Percentiles rank a stretch among this genome's conserved stretches.
Conservation (phyloP, 495 filamentous ascomycete species). For the Chaetomium tenue region DNA sequence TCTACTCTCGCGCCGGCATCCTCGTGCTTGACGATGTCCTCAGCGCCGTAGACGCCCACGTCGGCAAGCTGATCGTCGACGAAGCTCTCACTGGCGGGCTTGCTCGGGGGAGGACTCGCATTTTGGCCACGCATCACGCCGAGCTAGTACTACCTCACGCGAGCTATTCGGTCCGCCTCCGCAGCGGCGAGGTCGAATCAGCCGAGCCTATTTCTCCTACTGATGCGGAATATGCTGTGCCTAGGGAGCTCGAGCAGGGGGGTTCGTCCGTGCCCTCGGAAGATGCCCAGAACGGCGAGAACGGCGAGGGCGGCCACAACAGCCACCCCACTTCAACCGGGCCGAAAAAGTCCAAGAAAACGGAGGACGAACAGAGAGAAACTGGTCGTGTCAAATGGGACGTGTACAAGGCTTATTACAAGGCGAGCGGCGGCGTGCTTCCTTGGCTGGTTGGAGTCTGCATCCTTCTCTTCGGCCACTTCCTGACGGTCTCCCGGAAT, state of each 20-base stretch:
- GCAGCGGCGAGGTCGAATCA: constrained; percentile 55
- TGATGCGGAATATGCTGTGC: constrained; percentile 36
- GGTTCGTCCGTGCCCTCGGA: background rate
- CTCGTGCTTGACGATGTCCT: constrained; percentile 70
- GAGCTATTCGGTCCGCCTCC: constrained; percentile 60
- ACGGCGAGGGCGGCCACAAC: background rate
- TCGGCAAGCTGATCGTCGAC: constrained; percentile 49
- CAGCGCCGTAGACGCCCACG: constrained; percentile 58
- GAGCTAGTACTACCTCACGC: constrained; percentile 57
- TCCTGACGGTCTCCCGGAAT: constrained; percentile 36
- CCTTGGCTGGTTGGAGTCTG: constrained; percentile 53
- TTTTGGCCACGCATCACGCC: constrained; percentile 55
- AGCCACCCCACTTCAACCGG: constrained; percentile 34
- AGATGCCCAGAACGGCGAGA: constrained; percentile 8
- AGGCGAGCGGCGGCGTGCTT: constrained; percentile 53
- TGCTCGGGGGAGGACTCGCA: constrained; percentile 47
- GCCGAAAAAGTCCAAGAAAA: constrained; percentile 36
- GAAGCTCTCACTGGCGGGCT: constrained; percentile 51
- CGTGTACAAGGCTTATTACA: constrained; percentile 60
- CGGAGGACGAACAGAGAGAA: constrained; percentile 47
- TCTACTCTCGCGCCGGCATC: constrained; percentile 65
- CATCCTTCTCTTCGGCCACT: constrained; percentile 46
- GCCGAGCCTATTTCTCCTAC: constrained; percentile 48
- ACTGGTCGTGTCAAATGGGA: constrained; percentile 56
- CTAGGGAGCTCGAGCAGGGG: constrained; percentile 19